Base-by-base conservation (phyloP, 305 asterid genomes). In the Fraxinus ornus region DNA sequence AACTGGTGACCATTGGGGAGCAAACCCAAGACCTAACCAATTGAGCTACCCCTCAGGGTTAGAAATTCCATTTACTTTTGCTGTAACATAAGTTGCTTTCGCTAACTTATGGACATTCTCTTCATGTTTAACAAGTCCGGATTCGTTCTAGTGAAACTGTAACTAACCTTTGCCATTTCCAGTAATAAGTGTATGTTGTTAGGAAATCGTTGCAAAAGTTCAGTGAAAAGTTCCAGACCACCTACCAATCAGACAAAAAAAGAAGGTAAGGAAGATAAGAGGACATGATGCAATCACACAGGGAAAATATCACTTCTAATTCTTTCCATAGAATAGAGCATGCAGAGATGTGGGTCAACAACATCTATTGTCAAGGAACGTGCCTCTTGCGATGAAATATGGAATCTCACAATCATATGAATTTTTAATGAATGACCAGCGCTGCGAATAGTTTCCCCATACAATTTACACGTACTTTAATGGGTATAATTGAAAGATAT, bases 131-230 rank as follows among this genome's bases (percentile, higher is more conserved):
- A 81, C 30, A 80, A 72, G 26, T 70, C 39, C 33, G 7, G 78
- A 41, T 68, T 64, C 64, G 35, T 75, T 75, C 66, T 68, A 37
- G 68, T 68, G 77, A 26, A 77, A 33, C 49, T 22, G 66, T 57
- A 80, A 86, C 88, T 86, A 80, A 95, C 99, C 99, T 96, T 96
- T 41, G 98, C 98, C 95, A 94, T 94, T 91, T 96, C 99, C 79
- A 96, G 97, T 85, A 96, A 87, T 81, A 96, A 82, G 88, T 94
- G 98, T 80, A 90, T 77, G 84, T 94, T 96, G 90, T 91, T 90
- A 33, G 99, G 99, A 89, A 96, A 96, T 83, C 97, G 95, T 85
- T 91, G 98, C 85, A 96, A 90, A 85, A 96, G 97, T 89, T 96
- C 98, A 36, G 93, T 86, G 83, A 91, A 94, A 82, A 91, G 83